Percentiles rank a stretch among this genome's conserved stretches.
Conservation (phyloP, 768 basidiomycete species). For the Serendipita sp. region DNA sequence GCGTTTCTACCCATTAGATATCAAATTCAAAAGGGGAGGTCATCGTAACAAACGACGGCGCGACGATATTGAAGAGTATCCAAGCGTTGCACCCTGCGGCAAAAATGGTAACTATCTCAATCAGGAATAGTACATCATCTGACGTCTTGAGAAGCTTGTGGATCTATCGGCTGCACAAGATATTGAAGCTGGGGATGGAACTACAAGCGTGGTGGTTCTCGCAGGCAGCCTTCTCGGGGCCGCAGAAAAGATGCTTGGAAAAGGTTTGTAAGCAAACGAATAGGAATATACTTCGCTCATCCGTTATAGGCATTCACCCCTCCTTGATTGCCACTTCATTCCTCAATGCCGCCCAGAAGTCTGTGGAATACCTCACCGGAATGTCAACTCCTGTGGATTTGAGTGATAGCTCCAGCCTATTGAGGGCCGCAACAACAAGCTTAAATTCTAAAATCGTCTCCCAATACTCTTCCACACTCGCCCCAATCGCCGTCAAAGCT, state of each 20-base stretch:
- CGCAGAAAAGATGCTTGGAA: conserved; percentile 90
- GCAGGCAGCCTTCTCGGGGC: conserved; percentile 86
- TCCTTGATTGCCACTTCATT: conserved; percentile 95
- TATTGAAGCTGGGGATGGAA: conserved; percentile 95
- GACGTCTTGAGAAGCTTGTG: conserved; percentile 47
- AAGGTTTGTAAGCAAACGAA: conserved; percentile 31
- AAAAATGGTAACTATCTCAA: conserved; percentile 58
- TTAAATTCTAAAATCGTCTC: conserved; percentile 99
- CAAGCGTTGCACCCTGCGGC: conserved; percentile 96
- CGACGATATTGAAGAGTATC: conserved; percentile 89
- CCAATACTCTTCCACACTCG: conserved; percentile 92
- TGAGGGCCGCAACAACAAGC: conserved; percentile 88
- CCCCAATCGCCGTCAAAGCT: conserved; percentile 96
- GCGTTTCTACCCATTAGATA: conserved; percentile 37
- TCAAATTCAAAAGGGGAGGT: conserved; percentile 94
- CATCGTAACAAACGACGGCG: conserved; percentile 96
- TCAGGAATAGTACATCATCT: background rate
- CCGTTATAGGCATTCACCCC: conserved; percentile 56
- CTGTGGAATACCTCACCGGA: conserved; percentile 86
- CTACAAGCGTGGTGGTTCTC: conserved; percentile 91
- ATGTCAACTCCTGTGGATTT: conserved; percentile 87
- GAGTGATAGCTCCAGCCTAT: conserved; percentile 64
- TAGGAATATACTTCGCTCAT: background rate
- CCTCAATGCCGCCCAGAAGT: conserved; percentile 77
- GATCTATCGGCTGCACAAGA: conserved; percentile 97